Evolutionary conservation across 192 early-diverging fungal species (phyloP), one percentile per base, ranked within the genome.

Genomic region (Physocladia obscura): DNA sequence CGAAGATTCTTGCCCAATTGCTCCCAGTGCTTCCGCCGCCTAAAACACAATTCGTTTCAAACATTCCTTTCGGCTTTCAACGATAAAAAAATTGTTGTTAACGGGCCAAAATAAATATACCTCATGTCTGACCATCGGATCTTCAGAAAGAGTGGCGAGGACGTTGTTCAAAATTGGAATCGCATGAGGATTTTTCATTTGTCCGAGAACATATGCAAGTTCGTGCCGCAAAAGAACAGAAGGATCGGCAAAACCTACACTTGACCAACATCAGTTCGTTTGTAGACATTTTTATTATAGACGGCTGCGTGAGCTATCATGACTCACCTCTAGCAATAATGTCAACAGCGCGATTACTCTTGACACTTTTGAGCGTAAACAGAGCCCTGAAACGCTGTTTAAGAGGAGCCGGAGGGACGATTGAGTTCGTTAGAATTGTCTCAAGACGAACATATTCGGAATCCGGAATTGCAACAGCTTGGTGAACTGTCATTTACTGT

Each of bases 91-190:
- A 47, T 47, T 47, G 11, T n/a, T 8, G 52, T 6, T 6, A 15
- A 29, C 6, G 52, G 52, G 52, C 11, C 8, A 36, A 24, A 31
- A 4, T 27, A 27, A 24, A 48, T 70, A 31, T 52, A 83, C 86
- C 80, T 98, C 97, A 75, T 98, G 97, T 3, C 97, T 86, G 51
- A 97, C 95, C 97, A 98, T 98, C 36, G 89, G 89, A 69, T 94
- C 91, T 70, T 95, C 86, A 19, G 75, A 69, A 57, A 71, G 76
- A 47, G 87, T 73, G n/a, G 77, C 82, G 65, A 98, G 80, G 8
- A 95, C 91, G 27, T 68, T 61, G 40, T 76, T 68, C 3, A 98
- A 82, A 19, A 84, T 77, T 0, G 81, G 81, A 44, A 94, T 89
- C 15, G 97, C 95, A 11, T 81, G 75, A 21, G 81, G 80, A 74